Conservation (phyloP, 495 filamentous ascomycete genomes). For the Neurospora sp. region DNA sequence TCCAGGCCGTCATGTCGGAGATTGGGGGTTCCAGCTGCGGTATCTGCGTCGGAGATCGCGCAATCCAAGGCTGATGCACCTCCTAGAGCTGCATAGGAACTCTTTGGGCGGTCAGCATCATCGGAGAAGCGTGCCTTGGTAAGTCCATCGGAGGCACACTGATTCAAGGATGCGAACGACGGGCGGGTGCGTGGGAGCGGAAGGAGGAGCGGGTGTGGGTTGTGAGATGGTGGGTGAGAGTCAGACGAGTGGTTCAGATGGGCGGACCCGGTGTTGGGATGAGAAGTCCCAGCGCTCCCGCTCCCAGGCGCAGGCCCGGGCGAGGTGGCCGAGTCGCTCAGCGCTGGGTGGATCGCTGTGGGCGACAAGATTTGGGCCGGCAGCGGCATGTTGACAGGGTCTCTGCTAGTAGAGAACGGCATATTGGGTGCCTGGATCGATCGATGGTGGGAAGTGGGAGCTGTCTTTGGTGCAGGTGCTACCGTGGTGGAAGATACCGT, state of each 20-base stretch:
- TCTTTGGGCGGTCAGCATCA: conserved; percentile 13
- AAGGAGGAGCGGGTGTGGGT: conserved; percentile 10
- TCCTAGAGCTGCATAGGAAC: conserved; percentile 10
- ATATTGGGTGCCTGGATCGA: conserved; percentile 9
- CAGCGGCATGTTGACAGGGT: conserved; percentile 15
- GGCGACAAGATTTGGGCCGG: conserved; percentile 17
- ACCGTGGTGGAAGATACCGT: conserved; percentile 12
- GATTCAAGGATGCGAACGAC: conserved; percentile 1
- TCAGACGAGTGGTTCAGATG: background rate
- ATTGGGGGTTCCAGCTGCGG: background rate
- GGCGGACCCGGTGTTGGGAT: background rate
- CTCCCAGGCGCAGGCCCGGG: background rate
- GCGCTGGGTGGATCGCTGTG: conserved; percentile 30
- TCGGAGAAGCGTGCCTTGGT: conserved; percentile 9
- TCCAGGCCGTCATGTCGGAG: conserved; percentile 7
- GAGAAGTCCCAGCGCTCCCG: background rate
- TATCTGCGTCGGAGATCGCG: background rate
- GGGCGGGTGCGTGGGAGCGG: conserved; percentile 4
- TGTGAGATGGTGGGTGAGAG: background rate
- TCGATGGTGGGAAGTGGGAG: conserved; percentile 9
- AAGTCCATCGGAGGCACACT: conserved; percentile 12
- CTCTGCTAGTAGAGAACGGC: conserved; percentile 2
- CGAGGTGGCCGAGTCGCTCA: conserved; percentile 12
- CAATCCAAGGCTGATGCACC: conserved; percentile 1
- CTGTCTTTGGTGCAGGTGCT: conserved; percentile 17